Evolutionary conservation across 768 basidiomycete species (phyloP).

Genomic region (Mycena crocata): DNA sequence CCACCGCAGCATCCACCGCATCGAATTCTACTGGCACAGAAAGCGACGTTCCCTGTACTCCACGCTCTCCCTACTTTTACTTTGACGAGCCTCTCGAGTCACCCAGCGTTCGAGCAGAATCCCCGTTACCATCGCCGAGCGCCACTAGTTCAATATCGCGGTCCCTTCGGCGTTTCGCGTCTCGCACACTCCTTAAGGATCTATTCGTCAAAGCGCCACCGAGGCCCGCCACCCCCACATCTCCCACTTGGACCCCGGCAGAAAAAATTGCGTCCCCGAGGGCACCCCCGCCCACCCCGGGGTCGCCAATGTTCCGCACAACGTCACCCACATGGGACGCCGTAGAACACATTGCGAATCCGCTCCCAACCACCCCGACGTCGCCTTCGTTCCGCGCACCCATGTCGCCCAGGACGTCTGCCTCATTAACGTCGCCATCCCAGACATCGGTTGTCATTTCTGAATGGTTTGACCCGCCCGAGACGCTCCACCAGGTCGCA

Average conservation of each 20-base stretch:
- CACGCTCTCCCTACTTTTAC: conserved; percentile 28
- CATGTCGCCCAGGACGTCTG: neutral
- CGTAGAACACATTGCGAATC: too few relatives aligned
- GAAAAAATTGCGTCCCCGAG: too few relatives aligned
- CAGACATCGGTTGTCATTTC: conserved; percentile 13
- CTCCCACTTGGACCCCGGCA: neutral
- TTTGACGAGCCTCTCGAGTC: conserved; percentile 30
- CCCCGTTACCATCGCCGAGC: neutral
- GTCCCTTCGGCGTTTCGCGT: conserved; percentile 24
- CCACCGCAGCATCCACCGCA: conserved; percentile 8
- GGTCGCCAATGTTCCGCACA: neutral
- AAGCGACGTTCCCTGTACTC: conserved; percentile 9
- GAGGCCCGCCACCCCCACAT: conserved; percentile 1
- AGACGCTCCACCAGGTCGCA: neutral
- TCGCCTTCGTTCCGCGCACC: neutral
- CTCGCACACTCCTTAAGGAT: conserved; percentile 20
- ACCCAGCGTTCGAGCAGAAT: too few relatives aligned
- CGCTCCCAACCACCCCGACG: neutral
- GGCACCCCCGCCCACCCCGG: neutral
- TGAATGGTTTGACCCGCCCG: conserved; percentile 28
- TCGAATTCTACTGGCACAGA: conserved; percentile 4
- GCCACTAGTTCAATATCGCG: neutral
- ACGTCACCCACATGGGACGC: neutral
- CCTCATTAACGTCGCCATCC: neutral
- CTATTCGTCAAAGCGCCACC: neutral